These are phyloP conservation scores for Actinidia arguta DNA, from an alignment of 179 eudicot genomes.

Conservation along the genomic window DNA sequence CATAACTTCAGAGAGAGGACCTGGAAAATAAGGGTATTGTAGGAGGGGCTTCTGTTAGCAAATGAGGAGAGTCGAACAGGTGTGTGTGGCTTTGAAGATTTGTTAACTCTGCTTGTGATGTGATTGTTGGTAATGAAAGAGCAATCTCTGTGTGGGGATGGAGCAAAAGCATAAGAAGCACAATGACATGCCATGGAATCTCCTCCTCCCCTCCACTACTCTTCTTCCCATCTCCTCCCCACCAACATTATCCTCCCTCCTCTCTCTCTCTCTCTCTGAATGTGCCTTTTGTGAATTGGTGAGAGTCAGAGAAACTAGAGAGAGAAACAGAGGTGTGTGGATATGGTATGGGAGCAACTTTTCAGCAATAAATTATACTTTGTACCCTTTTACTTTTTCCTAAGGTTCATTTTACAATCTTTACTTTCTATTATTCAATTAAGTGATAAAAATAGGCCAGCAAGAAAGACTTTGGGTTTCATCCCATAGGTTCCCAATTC, in stretches of 20 bases:
- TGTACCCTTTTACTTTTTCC: too few species aligned
- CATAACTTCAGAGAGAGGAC: conserved; percentile 16
- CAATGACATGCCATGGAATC: conserved; percentile 34
- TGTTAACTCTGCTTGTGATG: not conserved
- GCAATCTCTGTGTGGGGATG: conserved; percentile 5
- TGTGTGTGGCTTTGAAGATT: conserved; percentile 3
- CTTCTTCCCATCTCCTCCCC: not conserved
- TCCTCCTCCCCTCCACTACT: conserved; percentile 5
- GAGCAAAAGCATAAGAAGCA: conserved; percentile 10
- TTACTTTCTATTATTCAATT: too few species aligned
- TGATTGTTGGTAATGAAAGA: not conserved
- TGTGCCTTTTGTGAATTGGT: conserved; percentile 3
- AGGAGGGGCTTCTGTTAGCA: conserved; percentile 29
- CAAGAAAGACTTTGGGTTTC: too few species aligned
- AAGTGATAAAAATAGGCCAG: too few species aligned
- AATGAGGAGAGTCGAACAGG: conserved; percentile 11
- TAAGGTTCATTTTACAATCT: too few species aligned
- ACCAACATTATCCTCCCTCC: not conserved
- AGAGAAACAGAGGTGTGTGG: conserved; percentile 21
- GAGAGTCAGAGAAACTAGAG: conserved; percentile 5
- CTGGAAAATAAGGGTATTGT: conserved; percentile 50
- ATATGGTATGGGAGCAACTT: conserved; percentile 12
- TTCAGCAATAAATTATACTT: not conserved
- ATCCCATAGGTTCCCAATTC: too few species aligned
- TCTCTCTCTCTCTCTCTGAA: conserved; percentile 12